A percentile compares a stretch with the other conserved stretches of the same genome.
These are phyloP conservation scores for Lachancea quebecensis DNA, from an alignment of 805 yeast genomes.

Conservation along the genomic window DNA sequence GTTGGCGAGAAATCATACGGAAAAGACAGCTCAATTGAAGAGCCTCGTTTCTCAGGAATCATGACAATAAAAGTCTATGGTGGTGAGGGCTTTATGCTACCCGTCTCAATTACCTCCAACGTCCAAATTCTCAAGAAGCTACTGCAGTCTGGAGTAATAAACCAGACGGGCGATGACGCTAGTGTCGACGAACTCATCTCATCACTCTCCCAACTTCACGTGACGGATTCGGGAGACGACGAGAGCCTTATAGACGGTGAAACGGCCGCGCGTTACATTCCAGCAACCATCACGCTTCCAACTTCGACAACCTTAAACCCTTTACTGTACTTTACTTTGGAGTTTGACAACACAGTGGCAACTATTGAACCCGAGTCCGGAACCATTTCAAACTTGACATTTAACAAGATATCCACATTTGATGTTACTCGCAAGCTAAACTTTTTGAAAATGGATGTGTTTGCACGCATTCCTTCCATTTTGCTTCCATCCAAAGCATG, in stretches of 20 bases:
- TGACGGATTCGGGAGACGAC: conserved; percentile 32
- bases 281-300: conserved; percentile 51
- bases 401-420: conserved; percentile 85
- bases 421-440: conserved; percentile 68
- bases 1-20: neutral
- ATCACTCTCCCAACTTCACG: conserved; percentile 22
- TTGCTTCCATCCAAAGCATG: conserved; percentile 40
- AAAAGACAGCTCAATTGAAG: conserved; percentile 16
- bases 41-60: conserved; percentile 41
- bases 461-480: conserved; percentile 67
- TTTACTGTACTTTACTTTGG: conserved; percentile 78
- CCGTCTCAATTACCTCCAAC: conserved; percentile 61
- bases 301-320: conserved; percentile 52
- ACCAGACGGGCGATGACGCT: conserved; percentile 17
- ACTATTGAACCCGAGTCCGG: conserved; percentile 83
- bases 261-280: conserved; percentile 33
- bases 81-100: conserved; percentile 60
- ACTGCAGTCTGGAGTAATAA: conserved; percentile 45
- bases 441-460: conserved; percentile 66
- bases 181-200: conserved; percentile 22
- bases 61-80: conserved; percentile 71
- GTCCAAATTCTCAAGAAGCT: conserved; percentile 57
- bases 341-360: conserved; percentile 90
- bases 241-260: conserved; percentile 30
- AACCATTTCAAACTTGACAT: conserved; percentile 66